A percentile compares a stretch with the other conserved stretches of the same genome.
phyloP scores from a whole-genome alignment of 768 basidiomycete genomes.

The Kwoniella europaea region DNA sequence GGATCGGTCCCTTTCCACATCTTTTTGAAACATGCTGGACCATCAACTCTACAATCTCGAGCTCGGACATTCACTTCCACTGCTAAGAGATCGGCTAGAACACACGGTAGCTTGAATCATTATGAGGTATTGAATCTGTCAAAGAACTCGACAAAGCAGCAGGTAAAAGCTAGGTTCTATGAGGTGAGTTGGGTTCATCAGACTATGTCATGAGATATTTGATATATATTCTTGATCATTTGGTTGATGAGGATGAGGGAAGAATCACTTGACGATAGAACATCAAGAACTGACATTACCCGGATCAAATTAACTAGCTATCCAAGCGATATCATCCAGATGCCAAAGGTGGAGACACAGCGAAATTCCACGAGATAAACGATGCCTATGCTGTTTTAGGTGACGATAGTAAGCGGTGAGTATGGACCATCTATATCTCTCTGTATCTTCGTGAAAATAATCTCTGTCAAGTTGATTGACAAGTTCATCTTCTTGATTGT shows the following conservation, averaged over 20 bases:
- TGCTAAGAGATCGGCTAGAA: conserved; percentile 3
- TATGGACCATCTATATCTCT: too few species aligned
- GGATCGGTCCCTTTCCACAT: background rate
- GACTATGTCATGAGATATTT: background rate
- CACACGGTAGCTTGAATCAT: conserved; percentile 28
- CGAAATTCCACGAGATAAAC: conserved; percentile 53
- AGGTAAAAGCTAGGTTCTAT: conserved; percentile 57
- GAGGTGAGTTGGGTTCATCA: conserved; percentile 43
- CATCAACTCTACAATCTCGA: conserved; percentile 13
- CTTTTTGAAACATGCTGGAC: conserved; percentile 5
- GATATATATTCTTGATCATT: too few species aligned
- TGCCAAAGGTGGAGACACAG: conserved; percentile 47
- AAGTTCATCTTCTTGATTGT: background rate
- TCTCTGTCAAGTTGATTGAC: background rate
- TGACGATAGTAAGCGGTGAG: conserved; percentile 53
- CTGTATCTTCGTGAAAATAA: too few species aligned
- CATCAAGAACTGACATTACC: background rate
- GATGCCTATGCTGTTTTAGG: conserved; percentile 55
- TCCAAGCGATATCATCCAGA: conserved; percentile 57
- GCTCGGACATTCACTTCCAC: conserved; percentile 7
- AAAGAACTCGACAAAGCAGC: conserved; percentile 49
- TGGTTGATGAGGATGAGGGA: too few species aligned
- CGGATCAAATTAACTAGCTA: conserved; percentile 27
- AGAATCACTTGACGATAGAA: background rate
- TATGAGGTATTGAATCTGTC: conserved; percentile 50